Evolutionary conservation across 1,139 yeast genomes (phyloP).

Genomic region (Debaryomycetaceae sp.): DNA sequence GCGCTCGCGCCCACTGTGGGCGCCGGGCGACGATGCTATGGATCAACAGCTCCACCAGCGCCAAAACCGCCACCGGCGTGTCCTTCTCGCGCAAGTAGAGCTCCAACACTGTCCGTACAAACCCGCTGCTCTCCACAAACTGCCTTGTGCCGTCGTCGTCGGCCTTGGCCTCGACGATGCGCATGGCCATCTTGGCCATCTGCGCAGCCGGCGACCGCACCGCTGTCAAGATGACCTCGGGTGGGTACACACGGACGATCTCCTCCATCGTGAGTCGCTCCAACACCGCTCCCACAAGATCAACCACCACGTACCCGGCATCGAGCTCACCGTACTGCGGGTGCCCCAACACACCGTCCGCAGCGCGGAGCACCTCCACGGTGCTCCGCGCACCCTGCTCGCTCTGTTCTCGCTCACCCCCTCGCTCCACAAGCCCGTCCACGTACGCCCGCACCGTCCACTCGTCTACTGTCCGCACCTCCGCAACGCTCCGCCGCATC

Average conservation of each 20-base stretch:
- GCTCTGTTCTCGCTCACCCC: background rate
- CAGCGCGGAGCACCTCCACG: background rate
- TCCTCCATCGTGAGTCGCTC: slow-evolving; percentile 13
- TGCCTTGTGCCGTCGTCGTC: background rate
- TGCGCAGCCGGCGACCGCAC: slow-evolving; percentile 1
- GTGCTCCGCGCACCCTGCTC: background rate
- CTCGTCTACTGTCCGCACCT: background rate
- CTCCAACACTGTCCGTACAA: background rate
- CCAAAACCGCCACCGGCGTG: background rate
- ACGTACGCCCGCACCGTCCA: background rate
- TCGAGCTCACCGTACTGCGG: slow-evolving; percentile 19
- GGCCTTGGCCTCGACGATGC: slow-evolving; percentile 1
- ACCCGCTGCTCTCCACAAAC: background rate
- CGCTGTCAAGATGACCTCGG: slow-evolving; percentile 15
- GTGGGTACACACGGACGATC: slow-evolving; percentile 19
- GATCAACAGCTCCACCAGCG: background rate
- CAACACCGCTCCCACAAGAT: slow-evolving; percentile 21
- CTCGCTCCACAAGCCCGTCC: background rate
- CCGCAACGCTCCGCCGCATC: background rate
- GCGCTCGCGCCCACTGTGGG: background rate
- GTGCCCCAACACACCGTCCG: slow-evolving; percentile 5
- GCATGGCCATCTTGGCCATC: slow-evolving; percentile 2
- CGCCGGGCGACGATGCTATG: background rate
- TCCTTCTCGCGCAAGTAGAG: background rate
- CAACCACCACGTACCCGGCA: slow-evolving; percentile 16